These are phyloP conservation scores for Brachypodium distachyon DNA, from an alignment of 202 grass and related monocot species.

Conservation along the genomic window DNA sequence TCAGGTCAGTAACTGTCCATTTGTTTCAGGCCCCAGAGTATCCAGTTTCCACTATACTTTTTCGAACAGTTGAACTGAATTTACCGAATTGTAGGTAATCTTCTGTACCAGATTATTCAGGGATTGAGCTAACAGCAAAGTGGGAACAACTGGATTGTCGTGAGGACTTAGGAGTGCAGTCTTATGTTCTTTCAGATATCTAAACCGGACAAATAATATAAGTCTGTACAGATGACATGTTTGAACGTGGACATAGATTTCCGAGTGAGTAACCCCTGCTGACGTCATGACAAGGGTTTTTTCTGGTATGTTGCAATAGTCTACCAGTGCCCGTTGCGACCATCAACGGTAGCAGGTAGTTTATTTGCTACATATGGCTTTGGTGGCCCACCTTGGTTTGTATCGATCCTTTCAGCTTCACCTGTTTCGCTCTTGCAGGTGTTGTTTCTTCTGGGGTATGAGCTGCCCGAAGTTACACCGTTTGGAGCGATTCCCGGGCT, in stretches of 20 bases:
- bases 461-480: conserved; percentile 37
- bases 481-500: conserved; percentile 39
- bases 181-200: background rate
- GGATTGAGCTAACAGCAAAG: background rate
- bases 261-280: background rate
- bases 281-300: background rate
- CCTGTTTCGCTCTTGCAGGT: conserved; percentile 77
- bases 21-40: background rate
- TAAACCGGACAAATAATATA: conserved; percentile 13
- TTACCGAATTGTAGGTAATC: background rate
- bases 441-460: conserved; percentile 69
- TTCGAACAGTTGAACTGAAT: background rate
- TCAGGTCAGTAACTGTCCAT: background rate
- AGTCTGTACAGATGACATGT: conserved; percentile 33
- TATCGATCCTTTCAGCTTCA: conserved; percentile 47
- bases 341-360: conserved; percentile 53
- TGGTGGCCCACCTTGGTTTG: conserved; percentile 25
- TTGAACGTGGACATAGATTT: conserved; percentile 25
- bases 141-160: background rate
- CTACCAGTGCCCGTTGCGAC: conserved; percentile 62
- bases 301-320: background rate
- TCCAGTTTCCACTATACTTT: background rate
- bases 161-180: background rate
- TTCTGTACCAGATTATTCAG: background rate
- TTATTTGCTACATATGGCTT: conserved; percentile 63